Evolutionary conservation across 2,329 filamentous ascomycete genomes (phyloP), one percentile per base, ranked within the genome.

Genomic region (Magnaporthales sp.): DNA sequence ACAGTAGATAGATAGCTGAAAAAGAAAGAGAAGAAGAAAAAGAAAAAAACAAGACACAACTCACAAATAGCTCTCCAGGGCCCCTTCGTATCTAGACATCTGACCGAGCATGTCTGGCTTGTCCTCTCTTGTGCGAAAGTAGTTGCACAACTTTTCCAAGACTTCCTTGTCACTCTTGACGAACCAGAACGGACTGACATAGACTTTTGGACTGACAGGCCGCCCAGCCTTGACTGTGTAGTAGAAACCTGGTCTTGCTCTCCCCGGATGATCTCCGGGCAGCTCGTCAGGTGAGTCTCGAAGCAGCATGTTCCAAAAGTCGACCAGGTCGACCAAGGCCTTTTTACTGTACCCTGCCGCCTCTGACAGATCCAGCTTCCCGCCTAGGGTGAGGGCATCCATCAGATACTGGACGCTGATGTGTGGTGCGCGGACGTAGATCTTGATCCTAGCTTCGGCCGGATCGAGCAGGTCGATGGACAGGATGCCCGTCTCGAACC

Each of bases 341-440:
- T 46, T 46, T 2, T n/a, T n/a, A 19, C 38, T 46, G 5, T 46
- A 46, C 15, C 38, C 38, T 46, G 4, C 15, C 66, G 71, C 68
- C 38, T 68, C 64, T n/a, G 63, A 66, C 31, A 69, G 54, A 62
- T 69, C 62, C 27, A 69, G 65, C 19, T 67, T 66, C 15, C 71
- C 71, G 15, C 71, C 71, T 5, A 73, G 68, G 2, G 71, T 72
- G 9, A 73, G 67, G n/a, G 67, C 69, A 66, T 73, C 71, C 68
- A 72, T 70, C 30, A 73, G 67, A 63, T 70, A 73, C 6, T 71
- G 70, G 22, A 70, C 51, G 19, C 70, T 69, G 3, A 70, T 73
- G 58, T 69, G 66, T 13, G 67, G 70, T 1, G 69, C 69, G 11
- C 71, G 70, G 2, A 71, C 67, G 60, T 73, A 73, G 63, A 73